Evolutionary conservation across 768 basidiomycete genomes (phyloP), one percentile per base, ranked within the genome.

Genomic region (Kwoniella sp.): DNA sequence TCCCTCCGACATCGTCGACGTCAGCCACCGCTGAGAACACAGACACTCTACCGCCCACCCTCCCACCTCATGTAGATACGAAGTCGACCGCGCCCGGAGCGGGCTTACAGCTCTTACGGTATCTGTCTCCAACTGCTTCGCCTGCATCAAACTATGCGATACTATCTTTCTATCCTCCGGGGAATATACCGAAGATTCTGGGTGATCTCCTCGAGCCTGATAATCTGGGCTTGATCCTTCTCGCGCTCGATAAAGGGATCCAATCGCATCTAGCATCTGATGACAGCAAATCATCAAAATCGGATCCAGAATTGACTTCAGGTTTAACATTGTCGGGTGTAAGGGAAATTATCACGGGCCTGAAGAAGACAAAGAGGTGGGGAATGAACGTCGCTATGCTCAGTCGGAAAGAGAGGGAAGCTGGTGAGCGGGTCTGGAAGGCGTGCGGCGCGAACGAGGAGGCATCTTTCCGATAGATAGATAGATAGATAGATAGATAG

Each of bases 351-450:
- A 23, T 77, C 58, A 11, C 57, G 8, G 70, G 61, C 9, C 52
- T 77, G 50, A 64, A 37, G 38, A 8, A 22, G 25, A 73, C 70
- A 0, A 67, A 68, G 17, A 47, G 76, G 29, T 75, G 66, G 45
- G 51, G 58, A 7, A 73, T 73, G 70, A 77, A 73, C 55, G 58
- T 57, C 5, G 59, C 60, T 23, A 77, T 77, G 76, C 41, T 77
- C 26, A 59, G 56, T 52, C 28, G 28, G 26, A 4, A 28, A 11
- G 72, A 70, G 45, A 48, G 41, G 31, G 30, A 58, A 28, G 56
- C 65, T 7, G 73, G 69, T 20, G 28, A 62, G 30, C 30, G 54
- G 28, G 70, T 67, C 3, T 76, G 75, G 75, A 38, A 29, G 28
- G 34, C 34, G 28, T 55, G 51, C 9, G 68, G 65, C 15, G 70